phyloP scores from a whole-genome alignment of 176 grass and related monocot species.

The Musa schizocarpa region DNA sequence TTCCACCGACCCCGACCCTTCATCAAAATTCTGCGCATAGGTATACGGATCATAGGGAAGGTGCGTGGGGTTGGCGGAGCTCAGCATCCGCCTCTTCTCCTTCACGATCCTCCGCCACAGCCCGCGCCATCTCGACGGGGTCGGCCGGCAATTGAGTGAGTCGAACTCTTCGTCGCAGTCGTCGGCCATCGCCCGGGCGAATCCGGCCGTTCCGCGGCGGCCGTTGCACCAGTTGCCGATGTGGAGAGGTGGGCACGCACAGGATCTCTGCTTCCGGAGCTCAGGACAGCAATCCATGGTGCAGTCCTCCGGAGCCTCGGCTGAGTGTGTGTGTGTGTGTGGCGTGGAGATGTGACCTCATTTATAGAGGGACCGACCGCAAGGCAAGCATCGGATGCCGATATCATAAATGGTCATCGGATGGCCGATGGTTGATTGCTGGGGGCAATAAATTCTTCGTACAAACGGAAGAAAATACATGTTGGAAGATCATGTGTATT shows the following conservation, averaged over 20 bases:
- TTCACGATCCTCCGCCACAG: constrained; percentile 35
- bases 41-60: constrained; percentile 49
- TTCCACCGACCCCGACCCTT: constrained; percentile 63
- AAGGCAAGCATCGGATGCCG: no score
- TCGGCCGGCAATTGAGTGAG: background rate
- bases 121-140: constrained; percentile 8
- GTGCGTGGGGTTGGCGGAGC: constrained; percentile 1
- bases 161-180: constrained; percentile 11
- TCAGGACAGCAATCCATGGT: background rate
- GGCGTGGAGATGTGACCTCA: no score
- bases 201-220: constrained; percentile 24
- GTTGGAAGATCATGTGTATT: no score
- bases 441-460: no score
- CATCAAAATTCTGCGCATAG: constrained; percentile 95
- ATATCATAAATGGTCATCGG: no score
- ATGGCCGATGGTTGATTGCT: no score
- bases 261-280: background rate
- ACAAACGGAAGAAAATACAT: no score
- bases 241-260: constrained; percentile 26
- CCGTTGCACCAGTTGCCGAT: constrained; percentile 24
- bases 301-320: no score
- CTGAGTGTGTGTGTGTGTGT: no score
- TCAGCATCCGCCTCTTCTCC: constrained; percentile 1
- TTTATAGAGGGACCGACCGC: no score
- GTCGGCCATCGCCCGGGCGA: background rate